Evolutionary conservation across 2,329 filamentous ascomycete genomes (phyloP), one percentile per base, ranked within the genome.

Genomic region (Decorospora gaudefroyi): DNA sequence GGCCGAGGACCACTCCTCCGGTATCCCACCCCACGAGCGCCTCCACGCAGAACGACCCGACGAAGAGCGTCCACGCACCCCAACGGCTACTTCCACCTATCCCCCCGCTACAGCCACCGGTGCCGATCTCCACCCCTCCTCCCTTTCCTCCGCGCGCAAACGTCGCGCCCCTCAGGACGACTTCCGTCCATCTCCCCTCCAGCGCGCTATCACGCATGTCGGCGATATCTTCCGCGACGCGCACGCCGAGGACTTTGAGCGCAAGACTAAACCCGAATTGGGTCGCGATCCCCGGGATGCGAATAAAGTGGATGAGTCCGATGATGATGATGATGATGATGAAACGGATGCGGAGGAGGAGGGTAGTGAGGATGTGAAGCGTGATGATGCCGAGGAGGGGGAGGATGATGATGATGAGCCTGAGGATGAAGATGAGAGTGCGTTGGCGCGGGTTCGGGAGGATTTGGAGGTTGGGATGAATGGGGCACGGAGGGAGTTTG

Each of bases 181-280:
- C 0, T 53, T 51, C 27, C 51, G 52, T 3, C 50, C 62, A 2
- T 69, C 66, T 0, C 72, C 74, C 0, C 41, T 75, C 2, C 58
- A 69, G 17, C 55, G 69, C 15, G 75, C 71, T 6, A 70, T 82
- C 8, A 70, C 70, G n/a, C 73, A 79, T 1, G 77, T 85, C 9
- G 82, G 81, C 4, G 82, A 78, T 10, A 83, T 90, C n/a, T 78
- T 96, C 55, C 87, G 89, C 3, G 80, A 85, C 49, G 92, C 92
- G 4, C 93, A 97, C 68, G 86, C 82, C 49, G 87, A 95, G 68
- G 92, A 97, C 72, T 97, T 96, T 67, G 88, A 95, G 72, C 87
- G 93, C 74, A 87, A 83, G 67, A 79, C 82, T 51, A 78, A 75
- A 18, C 76, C 77, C 0, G 74, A 76, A 23, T 64, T 74, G 9